Evolutionary conservation across 768 basidiomycete species (phyloP), one percentile per base, ranked within the genome.

Genomic region (Cyclocybe aegerita): DNA sequence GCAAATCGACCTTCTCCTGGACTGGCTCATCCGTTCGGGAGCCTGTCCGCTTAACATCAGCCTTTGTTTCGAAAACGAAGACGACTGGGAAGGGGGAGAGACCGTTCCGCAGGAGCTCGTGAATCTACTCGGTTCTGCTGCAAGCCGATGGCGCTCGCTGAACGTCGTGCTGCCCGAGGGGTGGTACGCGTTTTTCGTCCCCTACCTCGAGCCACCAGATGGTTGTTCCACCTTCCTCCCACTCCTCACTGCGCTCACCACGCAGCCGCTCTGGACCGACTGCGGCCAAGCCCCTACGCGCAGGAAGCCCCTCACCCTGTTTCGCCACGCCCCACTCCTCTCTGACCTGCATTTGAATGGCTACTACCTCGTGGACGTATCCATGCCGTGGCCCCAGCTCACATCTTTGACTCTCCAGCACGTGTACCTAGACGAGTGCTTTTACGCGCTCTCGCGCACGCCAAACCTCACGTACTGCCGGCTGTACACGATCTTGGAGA

Each of bases 391-490:
- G 59, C 12, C 36, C 9, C 56, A 56, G 17, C 49, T 60, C 32
- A 46, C 35, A 2, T 46, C 39, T 11, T 16, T 60, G 33, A 54
- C 47, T 6, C 23, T 56, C 17, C 60, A 60, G 40, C 56, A 60
- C 31, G 57, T 56, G 16, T 58, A 60, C 46, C 43, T 56, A 32
- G 60, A 60, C 33, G 57, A 60, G 46, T 60, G 57, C 37, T 54
- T 60, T n/a, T 52, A 40, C 41, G 49, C 50, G 17, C 57, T 60
- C 29, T 32, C 47, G 1, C 34, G 15, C 9, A 46, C 53, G 7
- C 39, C 46, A 3, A 45, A 48, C 34, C 41, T 60, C 9, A 49
- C 45, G 12, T 46, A 35, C 33, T 57, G 57, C 43, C 40, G 42
- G 10, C 42, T 60, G 17, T 51, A 52, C 35, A 58, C 57, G 14